Evolutionary conservation across 148 eudicot genomes (phyloP).

Genomic region (Rhododendron kiyosumense): DNA sequence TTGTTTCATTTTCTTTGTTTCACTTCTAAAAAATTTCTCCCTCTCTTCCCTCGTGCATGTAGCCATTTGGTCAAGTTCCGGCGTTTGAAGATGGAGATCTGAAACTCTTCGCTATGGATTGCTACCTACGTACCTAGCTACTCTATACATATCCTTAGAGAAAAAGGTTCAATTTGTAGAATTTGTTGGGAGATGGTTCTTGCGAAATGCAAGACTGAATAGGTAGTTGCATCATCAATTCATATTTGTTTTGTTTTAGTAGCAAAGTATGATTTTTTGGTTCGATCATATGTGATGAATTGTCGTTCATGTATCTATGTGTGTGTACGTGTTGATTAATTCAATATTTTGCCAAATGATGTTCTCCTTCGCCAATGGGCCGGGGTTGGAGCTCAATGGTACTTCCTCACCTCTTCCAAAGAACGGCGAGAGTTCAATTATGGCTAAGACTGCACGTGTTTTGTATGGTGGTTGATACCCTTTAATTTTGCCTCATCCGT

Average conservation of each 20-base stretch:
- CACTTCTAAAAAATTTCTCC: background rate
- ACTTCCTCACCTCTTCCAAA: background rate
- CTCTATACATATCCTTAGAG: no score
- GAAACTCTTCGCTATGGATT: constrained; percentile 31
- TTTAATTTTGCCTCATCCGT: no score
- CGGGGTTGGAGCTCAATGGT: no score
- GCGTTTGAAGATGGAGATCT: constrained; percentile 43
- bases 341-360: background rate
- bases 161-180: background rate
- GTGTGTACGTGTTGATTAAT: background rate
- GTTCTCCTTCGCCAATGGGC: background rate
- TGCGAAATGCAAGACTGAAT: background rate
- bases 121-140: background rate
- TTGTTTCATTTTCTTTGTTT: background rate
- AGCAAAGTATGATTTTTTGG: no score
- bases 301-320: no score
- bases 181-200: background rate
- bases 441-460: accelerated
- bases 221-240: background rate
- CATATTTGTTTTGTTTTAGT: background rate
- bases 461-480: background rate
- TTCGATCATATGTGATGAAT: no score
- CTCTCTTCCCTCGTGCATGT: background rate
- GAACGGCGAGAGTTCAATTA: background rate
- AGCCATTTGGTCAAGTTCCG: constrained; percentile 51